Base-by-base conservation (phyloP, 352 stramenopile species). In the Blastocystis sp. region DNA sequence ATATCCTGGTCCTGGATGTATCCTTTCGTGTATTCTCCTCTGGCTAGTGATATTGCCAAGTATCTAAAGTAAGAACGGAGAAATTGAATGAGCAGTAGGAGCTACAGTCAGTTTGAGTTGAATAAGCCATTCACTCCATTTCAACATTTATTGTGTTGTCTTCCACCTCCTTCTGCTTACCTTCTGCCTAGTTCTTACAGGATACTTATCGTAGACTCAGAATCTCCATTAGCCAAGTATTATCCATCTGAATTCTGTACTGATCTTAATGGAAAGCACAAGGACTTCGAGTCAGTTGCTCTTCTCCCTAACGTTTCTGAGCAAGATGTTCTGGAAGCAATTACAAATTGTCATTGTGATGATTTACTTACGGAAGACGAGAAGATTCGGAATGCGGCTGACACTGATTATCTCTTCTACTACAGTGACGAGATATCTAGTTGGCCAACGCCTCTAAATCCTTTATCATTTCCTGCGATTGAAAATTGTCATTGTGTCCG, bases 231-330 rank as follows among this genome's bases (percentile, higher is more conserved):
- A 88, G 95, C 96, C 86, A 92, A 97, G 86, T 96, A 97, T 80
- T 97, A 97, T 78, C 93, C 93, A 19, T 54, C 91, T 54, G 89
- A 98, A 35, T 95, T 98, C 56, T 92, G 94, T 24, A 92, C 95
- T 35, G 97, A 99, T 90, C 94, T 95, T 0, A 99, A 99, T 89
- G 97, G 97, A 24, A 98, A 98, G 88, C 92, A 93, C 0, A 97
- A 98, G 93, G 94, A 95, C 29, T 99, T 96, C 96, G 90, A 98
- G 14, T 98, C 95, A 94, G 95, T 99, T n/a, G 95, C 98, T 32
- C 89, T 99, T 39, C 91, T 99, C 7, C 96, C 96, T 24, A 99
- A 99, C 87, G 98, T 99, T 87, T 95, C 99, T 77, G 95, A 98
- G 91, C 89, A 92, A 65, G 90, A 95, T 11, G 90, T 99, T 39